Evolutionary conservation across 768 basidiomycete species (phyloP).

Genomic region (Pleurotus giganteus): DNA sequence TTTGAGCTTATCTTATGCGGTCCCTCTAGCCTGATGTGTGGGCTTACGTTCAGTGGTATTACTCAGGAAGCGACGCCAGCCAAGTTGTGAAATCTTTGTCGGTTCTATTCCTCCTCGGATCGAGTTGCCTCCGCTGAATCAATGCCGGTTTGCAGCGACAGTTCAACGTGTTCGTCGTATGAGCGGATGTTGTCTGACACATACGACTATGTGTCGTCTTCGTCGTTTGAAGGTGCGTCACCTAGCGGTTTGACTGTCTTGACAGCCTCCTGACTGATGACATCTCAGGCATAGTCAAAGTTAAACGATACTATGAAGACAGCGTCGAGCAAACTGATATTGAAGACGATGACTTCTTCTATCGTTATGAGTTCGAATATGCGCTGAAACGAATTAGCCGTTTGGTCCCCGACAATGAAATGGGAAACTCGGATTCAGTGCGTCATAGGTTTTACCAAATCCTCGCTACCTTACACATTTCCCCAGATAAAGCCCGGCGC

Average conservation of each 20-base stretch:
- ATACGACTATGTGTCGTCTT: conserved; percentile 43
- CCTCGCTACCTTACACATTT: background rate
- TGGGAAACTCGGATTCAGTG: background rate
- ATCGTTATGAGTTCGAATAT: conserved; percentile 43
- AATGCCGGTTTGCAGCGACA: conserved; percentile 29
- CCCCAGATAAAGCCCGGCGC: conserved; percentile 40
- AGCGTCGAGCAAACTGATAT: conserved; percentile 39
- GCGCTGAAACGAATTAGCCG: background rate
- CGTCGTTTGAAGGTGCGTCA: conserved; percentile 43
- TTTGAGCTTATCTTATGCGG: background rate
- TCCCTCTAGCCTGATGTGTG: conserved; percentile 39
- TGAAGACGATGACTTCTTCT: conserved; percentile 39
- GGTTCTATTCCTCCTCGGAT: conserved; percentile 19
- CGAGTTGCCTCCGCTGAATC: background rate
- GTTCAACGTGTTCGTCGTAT: conserved; percentile 35
- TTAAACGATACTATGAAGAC: conserved; percentile 37
- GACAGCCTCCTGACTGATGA: background rate
- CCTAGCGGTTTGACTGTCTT: background rate
- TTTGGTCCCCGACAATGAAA: background rate
- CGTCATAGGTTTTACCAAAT: background rate
- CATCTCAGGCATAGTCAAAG: conserved; percentile 29
- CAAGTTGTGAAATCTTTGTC: conserved; percentile 47
- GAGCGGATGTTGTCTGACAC: conserved; percentile 53
- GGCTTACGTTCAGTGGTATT: conserved; percentile 55
- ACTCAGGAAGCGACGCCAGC: conserved; percentile 45